A percentile compares a stretch with the other conserved stretches of the same genome.
Conservation (phyloP, 257 asterid species). For the Pogostemon cablin region DNA sequence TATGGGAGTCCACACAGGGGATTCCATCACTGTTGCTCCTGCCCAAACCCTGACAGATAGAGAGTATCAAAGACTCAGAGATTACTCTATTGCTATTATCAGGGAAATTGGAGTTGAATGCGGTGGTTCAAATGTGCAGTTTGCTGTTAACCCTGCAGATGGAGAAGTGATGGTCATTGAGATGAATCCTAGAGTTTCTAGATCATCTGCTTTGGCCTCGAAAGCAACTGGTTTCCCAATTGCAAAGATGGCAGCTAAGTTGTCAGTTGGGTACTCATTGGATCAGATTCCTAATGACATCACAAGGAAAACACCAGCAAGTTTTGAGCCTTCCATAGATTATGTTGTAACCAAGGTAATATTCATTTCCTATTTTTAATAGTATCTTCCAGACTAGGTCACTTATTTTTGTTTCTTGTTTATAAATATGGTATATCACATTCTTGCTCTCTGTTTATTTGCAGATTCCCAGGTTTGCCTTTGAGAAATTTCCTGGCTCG, state of each 20-base stretch:
- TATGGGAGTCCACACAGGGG: slow-evolving; percentile 98
- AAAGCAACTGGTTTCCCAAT: slow-evolving; percentile 99
- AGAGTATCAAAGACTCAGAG: slow-evolving; percentile 96
- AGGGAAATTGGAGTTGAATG: slow-evolving; percentile 99
- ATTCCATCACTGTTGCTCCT: slow-evolving; percentile 97
- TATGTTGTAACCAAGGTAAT: slow-evolving; percentile 94
- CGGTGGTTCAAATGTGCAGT: slow-evolving; percentile 96
- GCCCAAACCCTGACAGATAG: slow-evolving; percentile 97
- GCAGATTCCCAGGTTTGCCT: slow-evolving; percentile 94
- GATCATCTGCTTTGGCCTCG: slow-evolving; percentile 97
- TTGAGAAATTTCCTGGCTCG: slow-evolving; percentile 98
- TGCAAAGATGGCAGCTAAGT: slow-evolving; percentile 98
- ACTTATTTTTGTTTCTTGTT: not conserved
- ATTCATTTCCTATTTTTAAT: slow-evolving; percentile 20
- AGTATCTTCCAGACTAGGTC: not conserved
- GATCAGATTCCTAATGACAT: slow-evolving; percentile 98
- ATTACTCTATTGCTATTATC: slow-evolving; percentile 92
- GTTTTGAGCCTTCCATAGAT: slow-evolving; percentile 98
- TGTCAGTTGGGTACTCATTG: slow-evolving; percentile 91
- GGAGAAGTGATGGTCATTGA: slow-evolving; percentile 99
- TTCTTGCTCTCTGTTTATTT: slow-evolving; percentile 26
- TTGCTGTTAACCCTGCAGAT: slow-evolving; percentile 91
- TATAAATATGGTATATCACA: not conserved
- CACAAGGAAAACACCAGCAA: slow-evolving; percentile 97
- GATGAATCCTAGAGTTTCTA: slow-evolving; percentile 98